Percentiles rank a stretch among this genome's conserved stretches.
Conservation (phyloP, 371 early-diverging fungal species). For the Apophysomyces sp. region DNA sequence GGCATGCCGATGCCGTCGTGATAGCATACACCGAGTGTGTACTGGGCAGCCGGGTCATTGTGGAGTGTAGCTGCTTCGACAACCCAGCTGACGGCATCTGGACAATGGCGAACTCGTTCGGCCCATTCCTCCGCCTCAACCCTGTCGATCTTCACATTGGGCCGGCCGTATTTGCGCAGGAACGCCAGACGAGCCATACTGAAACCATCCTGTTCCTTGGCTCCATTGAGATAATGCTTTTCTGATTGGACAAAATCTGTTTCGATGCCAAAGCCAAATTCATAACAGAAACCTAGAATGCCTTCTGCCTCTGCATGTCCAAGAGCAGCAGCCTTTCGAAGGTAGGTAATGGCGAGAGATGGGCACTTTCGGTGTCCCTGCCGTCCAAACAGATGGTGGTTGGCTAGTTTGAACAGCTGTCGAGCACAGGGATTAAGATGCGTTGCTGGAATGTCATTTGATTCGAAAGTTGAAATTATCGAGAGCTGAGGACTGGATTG, state of each 20-base stretch:
- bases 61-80: constrained; percentile 51
- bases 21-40: constrained; percentile 73
- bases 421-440: not conserved
- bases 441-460: constrained; percentile 11
- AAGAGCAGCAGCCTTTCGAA: constrained; percentile 35
- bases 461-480: constrained; percentile 1
- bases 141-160: constrained; percentile 69
- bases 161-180: constrained; percentile 78
- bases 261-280: constrained; percentile 75
- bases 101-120: constrained; percentile 16
- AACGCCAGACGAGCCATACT: constrained; percentile 68
- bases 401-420: constrained; percentile 42
- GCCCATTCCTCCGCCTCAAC: constrained; percentile 70
- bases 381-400: constrained; percentile 61
- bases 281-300: constrained; percentile 70
- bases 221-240: constrained; percentile 51
- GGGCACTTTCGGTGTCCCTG: constrained; percentile 39
- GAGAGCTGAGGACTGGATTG: constrained; percentile 11
- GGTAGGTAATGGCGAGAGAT: constrained; percentile 42
- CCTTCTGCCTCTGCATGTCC: constrained; percentile 50
- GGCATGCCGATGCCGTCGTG: constrained; percentile 69
- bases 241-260: constrained; percentile 62
- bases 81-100: constrained; percentile 54
- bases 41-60: constrained; percentile 43
- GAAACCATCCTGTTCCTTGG: constrained; percentile 45